Conservation (phyloP, 768 basidiomycete species). For the Kwoniella sp. region DNA sequence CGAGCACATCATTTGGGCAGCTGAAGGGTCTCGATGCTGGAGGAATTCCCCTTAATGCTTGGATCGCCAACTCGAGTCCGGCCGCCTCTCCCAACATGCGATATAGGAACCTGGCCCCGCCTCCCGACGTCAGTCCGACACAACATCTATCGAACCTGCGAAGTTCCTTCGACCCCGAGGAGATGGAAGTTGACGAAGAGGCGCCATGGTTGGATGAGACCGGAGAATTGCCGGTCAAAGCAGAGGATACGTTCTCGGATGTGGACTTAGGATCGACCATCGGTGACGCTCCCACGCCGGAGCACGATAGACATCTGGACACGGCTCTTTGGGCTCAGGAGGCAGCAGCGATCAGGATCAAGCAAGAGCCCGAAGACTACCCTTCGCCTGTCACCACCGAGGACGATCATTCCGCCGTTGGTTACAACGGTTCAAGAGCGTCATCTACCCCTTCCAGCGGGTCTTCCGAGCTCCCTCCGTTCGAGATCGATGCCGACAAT, state of each 20-base stretch:
- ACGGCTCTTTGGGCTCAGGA: conserved; percentile 44
- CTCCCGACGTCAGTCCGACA: conserved; percentile 35
- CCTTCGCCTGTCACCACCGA: conserved; percentile 40
- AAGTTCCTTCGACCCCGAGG: conserved; percentile 36
- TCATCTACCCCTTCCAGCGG: conserved; percentile 42
- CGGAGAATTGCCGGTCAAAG: conserved; percentile 44
- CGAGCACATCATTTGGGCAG: conserved; percentile 12
- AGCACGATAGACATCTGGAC: conserved; percentile 39
- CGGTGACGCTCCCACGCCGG: conserved; percentile 42
- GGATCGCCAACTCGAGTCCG: conserved; percentile 37
- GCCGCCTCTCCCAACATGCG: conserved; percentile 32
- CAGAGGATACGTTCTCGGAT: conserved; percentile 44
- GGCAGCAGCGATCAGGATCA: conserved; percentile 33
- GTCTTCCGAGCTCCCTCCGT: conserved; percentile 37
- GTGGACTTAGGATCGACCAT: conserved; percentile 33
- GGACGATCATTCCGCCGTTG: conserved; percentile 23
- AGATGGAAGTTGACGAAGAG: conserved; percentile 42
- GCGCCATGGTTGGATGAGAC: conserved; percentile 39
- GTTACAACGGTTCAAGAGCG: conserved; percentile 31
- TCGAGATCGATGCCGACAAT: conserved; percentile 30
- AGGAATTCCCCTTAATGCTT: conserved; percentile 23
- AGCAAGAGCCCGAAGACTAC: conserved; percentile 44
- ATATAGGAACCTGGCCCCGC: conserved; percentile 14
- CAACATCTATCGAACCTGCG: conserved; percentile 35
- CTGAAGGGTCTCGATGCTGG: conserved; percentile 24